phyloP scores from a whole-genome alignment of 2,329 filamentous ascomycete species.

The Daldinia sp. region DNA sequence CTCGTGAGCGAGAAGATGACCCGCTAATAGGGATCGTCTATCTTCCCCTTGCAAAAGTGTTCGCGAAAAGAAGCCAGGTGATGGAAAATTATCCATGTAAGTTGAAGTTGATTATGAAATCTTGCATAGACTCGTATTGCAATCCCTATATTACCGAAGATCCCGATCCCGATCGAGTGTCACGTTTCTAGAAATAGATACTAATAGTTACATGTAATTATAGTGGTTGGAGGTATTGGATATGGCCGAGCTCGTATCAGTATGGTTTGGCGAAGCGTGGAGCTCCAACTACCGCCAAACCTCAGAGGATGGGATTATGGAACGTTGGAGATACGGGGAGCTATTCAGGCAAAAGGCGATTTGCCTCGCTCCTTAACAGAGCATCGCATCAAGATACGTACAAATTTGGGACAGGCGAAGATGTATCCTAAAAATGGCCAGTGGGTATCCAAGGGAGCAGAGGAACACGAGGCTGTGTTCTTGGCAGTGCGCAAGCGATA shows the following conservation, averaged over 20 bases:
- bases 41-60: constrained; percentile 71
- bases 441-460: constrained; percentile 64
- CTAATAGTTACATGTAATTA: constrained; percentile 16
- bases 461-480: constrained; percentile 57
- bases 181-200: constrained; percentile 1
- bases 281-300: constrained; percentile 69
- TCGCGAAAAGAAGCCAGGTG: constrained; percentile 72
- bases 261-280: constrained; percentile 78
- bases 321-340: constrained; percentile 72
- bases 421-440: constrained; percentile 63
- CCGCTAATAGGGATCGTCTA: constrained; percentile 77
- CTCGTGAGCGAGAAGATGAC: constrained; percentile 76
- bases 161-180: constrained; percentile 1
- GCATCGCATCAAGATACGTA: constrained; percentile 70
- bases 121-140: not conserved
- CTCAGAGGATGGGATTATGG: constrained; percentile 78
- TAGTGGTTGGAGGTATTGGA: constrained; percentile 76
- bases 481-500: constrained; percentile 73
- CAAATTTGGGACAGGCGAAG: constrained; percentile 69
- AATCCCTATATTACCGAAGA: not conserved
- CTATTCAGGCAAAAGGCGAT: constrained; percentile 59
- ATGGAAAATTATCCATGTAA: constrained; percentile 70
- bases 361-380: constrained; percentile 62
- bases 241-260: constrained; percentile 77
- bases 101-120: constrained; percentile 3